phyloP scores from a whole-genome alignment of 129 eudicot species.

The Saussurea involucrata region DNA sequence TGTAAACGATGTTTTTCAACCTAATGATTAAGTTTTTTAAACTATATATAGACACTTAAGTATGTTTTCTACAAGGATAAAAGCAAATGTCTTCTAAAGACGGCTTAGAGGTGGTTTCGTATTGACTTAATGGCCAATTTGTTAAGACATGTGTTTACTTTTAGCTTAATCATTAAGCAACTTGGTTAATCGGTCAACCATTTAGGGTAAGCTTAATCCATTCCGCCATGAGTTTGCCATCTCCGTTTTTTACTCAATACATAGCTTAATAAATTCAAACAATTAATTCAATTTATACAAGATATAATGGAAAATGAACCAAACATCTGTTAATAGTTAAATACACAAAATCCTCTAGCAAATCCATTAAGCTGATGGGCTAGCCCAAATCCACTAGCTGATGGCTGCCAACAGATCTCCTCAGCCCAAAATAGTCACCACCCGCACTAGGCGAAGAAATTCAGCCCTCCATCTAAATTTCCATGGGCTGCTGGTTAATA shows the following conservation, averaged over 20 bases:
- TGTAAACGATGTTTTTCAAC: not conserved
- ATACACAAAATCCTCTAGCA: not conserved
- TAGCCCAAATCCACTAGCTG: not conserved
- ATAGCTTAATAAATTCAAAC: no score
- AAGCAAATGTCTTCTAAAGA: not conserved
- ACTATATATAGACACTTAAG: not conserved
- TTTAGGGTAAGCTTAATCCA: not conserved
- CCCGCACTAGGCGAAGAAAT: not conserved
- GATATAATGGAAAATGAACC: no score
- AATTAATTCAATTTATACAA: not conserved
- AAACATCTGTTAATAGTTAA: not conserved
- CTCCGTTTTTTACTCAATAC: not conserved
- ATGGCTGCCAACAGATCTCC: not conserved
- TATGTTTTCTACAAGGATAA: not conserved
- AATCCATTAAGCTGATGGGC: not conserved
- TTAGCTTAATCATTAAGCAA: not conserved
- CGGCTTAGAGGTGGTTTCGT: not conserved
- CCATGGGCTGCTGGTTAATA: not conserved
- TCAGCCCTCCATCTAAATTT: not conserved
- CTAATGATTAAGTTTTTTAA: not conserved
- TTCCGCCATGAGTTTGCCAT: not conserved
- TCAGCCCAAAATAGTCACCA: not conserved
- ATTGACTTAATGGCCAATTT: not conserved
- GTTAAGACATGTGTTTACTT: not conserved
- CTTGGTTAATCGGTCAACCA: no score